These are phyloP conservation scores for Torulaspora globosa DNA, from an alignment of 1,139 yeast species.

Conservation along the genomic window DNA sequence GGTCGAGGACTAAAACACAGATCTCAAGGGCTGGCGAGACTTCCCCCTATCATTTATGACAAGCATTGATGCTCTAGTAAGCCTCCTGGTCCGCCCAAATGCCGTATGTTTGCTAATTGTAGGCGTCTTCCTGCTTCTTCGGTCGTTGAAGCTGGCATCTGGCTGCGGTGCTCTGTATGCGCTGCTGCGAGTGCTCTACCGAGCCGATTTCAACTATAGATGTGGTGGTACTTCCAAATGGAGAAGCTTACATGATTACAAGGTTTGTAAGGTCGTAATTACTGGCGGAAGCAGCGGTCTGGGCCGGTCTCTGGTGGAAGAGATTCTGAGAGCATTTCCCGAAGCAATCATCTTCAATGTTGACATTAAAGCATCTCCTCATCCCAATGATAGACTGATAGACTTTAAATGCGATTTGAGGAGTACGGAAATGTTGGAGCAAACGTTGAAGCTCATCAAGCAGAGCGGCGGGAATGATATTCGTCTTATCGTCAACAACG, in stretches of 20 bases:
- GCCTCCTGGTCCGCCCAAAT: conserved; percentile 17
- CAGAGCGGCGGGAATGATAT: conserved; percentile 37
- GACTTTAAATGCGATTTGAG: conserved; percentile 51
- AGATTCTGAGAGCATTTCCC: conserved; percentile 34
- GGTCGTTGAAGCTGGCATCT: conserved; percentile 9
- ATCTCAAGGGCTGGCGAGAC: neutral
- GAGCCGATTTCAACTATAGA: conserved; percentile 12
- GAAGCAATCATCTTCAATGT: conserved; percentile 45
- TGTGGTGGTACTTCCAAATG: conserved; percentile 17
- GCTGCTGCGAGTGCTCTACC: neutral
- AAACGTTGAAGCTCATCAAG: conserved; percentile 37
- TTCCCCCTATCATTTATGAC: neutral
- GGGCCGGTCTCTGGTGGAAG: conserved; percentile 46
- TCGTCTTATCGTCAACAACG: conserved; percentile 65
- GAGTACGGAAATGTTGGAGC: conserved; percentile 36
- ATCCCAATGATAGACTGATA: conserved; percentile 28
- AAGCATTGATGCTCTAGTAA: conserved; percentile 4
- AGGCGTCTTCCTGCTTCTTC: conserved; percentile 1
- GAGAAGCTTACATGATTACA: conserved; percentile 14
- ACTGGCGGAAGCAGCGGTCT: conserved; percentile 68
- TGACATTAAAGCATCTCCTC: conserved; percentile 44
- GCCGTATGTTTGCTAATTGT: conserved; percentile 21
- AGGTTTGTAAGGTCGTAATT: conserved; percentile 37
- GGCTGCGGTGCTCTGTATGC: neutral
- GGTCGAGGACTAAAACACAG: neutral